These are phyloP conservation scores for Capsicum chinense DNA, from an alignment of 257 asterid species.

Conservation along the genomic window DNA sequence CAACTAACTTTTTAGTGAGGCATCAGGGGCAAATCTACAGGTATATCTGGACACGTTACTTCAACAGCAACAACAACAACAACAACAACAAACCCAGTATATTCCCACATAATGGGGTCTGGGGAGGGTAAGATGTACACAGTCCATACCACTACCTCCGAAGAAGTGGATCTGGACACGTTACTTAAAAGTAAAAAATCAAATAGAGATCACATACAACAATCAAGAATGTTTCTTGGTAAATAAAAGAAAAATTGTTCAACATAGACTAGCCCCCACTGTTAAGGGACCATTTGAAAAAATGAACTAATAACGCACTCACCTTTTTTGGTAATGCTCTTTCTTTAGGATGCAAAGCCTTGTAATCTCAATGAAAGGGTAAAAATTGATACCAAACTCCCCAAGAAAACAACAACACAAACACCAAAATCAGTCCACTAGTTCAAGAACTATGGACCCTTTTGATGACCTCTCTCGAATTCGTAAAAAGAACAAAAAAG, in stretches of 20 bases:
- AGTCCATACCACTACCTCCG: too few relatives aligned
- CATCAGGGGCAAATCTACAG: neutral
- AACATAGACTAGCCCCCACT: neutral
- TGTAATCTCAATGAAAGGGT: too few relatives aligned
- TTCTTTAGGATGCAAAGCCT: constrained; percentile 45
- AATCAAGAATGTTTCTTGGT: neutral
- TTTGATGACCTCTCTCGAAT: too few relatives aligned
- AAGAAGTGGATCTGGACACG: neutral
- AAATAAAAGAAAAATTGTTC: neutral
- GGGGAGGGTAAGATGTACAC: too few relatives aligned
- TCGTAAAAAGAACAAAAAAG: too few relatives aligned
- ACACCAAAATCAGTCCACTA: too few relatives aligned
- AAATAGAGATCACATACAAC: constrained; percentile 8
- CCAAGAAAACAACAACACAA: too few relatives aligned
- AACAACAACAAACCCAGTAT: too few relatives aligned
- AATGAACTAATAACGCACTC: constrained; percentile 21
- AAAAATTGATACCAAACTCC: too few relatives aligned
- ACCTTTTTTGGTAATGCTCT: constrained; percentile 64
- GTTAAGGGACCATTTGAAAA: neutral
- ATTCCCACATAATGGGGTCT: too few relatives aligned
- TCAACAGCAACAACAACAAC: too few relatives aligned
- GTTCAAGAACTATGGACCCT: too few relatives aligned
- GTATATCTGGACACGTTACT: neutral
- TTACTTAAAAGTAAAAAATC: constrained; percentile 8
- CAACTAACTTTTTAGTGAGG: neutral